Evolutionary conservation across 2,329 filamentous ascomycete species (phyloP).

Genomic region (Nemania serpens): DNA sequence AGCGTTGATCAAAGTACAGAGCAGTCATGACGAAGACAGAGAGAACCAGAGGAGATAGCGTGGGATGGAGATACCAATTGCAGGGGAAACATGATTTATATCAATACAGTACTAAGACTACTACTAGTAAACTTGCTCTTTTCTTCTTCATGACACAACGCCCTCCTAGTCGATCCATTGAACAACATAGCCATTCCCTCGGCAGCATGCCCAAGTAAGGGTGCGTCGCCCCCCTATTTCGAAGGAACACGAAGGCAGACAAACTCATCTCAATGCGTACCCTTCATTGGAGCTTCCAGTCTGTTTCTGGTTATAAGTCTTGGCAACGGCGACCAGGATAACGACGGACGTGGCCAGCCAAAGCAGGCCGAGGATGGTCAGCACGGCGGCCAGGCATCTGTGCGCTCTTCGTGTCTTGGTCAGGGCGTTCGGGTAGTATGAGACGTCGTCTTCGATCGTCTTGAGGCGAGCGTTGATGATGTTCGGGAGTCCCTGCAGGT

Average conservation of each 20-base stretch:
- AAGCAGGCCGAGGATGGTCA: not conserved
- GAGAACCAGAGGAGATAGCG: too few species aligned
- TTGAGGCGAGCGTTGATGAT: constrained; percentile 7
- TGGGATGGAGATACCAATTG: not conserved
- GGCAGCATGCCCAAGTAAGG: too few species aligned
- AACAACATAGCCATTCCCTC: not conserved
- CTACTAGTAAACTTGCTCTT: not conserved
- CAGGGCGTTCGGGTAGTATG: not conserved
- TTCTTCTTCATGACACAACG: not conserved
- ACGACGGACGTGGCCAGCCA: constrained; percentile 13
- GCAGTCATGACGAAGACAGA: not conserved
- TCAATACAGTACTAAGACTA: constrained; percentile 9
- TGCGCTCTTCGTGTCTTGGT: not conserved
- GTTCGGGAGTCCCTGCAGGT: constrained; percentile 12
- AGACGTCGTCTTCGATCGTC: not conserved
- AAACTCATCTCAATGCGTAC: not conserved
- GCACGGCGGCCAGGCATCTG: not conserved
- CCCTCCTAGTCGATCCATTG: not conserved
- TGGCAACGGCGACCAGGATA: constrained; percentile 1
- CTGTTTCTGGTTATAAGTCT: not conserved
- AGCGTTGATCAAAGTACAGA: not conserved
- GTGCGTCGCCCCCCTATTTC: not conserved
- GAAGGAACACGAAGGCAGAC: not conserved
- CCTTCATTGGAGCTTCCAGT: too few species aligned
- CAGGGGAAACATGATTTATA: not conserved